Evolutionary conservation across 2,329 filamentous ascomycete genomes (phyloP).

Genomic region (Fusarium xyrophilum): DNA sequence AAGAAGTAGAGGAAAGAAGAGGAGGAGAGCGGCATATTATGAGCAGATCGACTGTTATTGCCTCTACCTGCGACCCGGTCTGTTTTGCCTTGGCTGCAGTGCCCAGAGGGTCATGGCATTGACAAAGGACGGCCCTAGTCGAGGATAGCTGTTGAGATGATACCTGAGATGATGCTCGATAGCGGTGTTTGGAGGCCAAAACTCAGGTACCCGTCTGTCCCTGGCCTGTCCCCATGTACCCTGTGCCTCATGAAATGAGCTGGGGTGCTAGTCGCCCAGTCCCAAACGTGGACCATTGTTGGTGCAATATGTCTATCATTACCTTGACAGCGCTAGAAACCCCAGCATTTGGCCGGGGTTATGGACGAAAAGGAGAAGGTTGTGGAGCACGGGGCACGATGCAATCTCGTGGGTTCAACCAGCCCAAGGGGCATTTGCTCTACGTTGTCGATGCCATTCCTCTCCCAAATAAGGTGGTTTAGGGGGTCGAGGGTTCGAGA

Average conservation of each 20-base stretch:
- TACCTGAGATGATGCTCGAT: constrained; percentile 29
- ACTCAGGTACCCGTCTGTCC: constrained; percentile 31
- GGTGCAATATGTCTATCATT: constrained; percentile 37
- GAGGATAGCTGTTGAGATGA: constrained; percentile 30
- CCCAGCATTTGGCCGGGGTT: constrained; percentile 17
- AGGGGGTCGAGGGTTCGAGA: neutral
- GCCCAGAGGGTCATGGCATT: constrained; percentile 29
- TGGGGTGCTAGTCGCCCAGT: constrained; percentile 29
- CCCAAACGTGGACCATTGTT: constrained; percentile 39
- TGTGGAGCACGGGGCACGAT: constrained; percentile 38
- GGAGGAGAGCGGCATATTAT: constrained; percentile 41
- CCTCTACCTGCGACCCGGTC: constrained; percentile 17
- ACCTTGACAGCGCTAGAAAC: constrained; percentile 10
- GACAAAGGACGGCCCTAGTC: constrained; percentile 26
- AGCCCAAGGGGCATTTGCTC: constrained; percentile 23
- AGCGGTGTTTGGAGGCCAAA: constrained; percentile 16
- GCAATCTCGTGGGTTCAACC: constrained; percentile 40
- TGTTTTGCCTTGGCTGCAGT: constrained; percentile 34
- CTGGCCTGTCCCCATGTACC: constrained; percentile 6
- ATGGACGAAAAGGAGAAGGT: constrained; percentile 38
- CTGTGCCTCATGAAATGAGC: constrained; percentile 30
- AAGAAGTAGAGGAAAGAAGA: constrained; percentile 44
- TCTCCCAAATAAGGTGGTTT: constrained; percentile 15
- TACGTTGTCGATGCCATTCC: constrained; percentile 12
- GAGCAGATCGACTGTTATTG: constrained; percentile 50